Percentiles rank a stretch among this genome's conserved stretches.
phyloP scores from a whole-genome alignment of 2,329 filamentous ascomycete genomes.

The Fusarium coffeatum region DNA sequence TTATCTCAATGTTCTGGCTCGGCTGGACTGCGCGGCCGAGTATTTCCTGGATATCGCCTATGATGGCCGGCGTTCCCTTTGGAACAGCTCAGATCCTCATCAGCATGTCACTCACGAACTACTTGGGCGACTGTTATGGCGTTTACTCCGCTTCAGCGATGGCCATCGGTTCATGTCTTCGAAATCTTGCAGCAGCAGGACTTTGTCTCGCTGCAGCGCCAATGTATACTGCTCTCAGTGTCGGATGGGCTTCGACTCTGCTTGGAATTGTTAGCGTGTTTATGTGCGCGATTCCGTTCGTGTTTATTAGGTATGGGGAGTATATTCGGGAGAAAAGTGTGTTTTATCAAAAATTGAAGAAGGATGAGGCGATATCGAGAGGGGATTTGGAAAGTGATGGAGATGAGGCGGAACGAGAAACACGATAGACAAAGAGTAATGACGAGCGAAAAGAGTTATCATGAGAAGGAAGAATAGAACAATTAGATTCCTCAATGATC shows the following conservation, averaged over 20 bases:
- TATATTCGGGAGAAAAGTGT: constrained; percentile 5
- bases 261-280: constrained; percentile 3
- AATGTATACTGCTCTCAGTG: constrained; percentile 12
- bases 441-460: rapidly evolving
- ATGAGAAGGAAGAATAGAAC: not conserved
- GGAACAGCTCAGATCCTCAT: constrained; percentile 13
- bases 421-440: not conserved
- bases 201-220: constrained; percentile 15
- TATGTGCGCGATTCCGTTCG: constrained; percentile 20
- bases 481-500: not conserved
- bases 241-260: constrained; percentile 13
- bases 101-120: constrained; percentile 14
- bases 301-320: constrained; percentile 13
- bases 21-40: constrained; percentile 28
- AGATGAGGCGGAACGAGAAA: rapidly evolving
- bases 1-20: constrained; percentile 34
- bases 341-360: constrained; percentile 20
- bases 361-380: not conserved
- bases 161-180: constrained; percentile 1
- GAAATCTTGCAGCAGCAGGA: constrained; percentile 12
- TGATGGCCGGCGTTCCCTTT: constrained; percentile 11
- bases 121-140: constrained; percentile 10
- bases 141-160: constrained; percentile 15
- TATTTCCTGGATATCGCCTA: constrained; percentile 14
- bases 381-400: constrained; percentile 3